phyloP scores from a whole-genome alignment of 306 rosid species.

The Prosopis cineraria region DNA sequence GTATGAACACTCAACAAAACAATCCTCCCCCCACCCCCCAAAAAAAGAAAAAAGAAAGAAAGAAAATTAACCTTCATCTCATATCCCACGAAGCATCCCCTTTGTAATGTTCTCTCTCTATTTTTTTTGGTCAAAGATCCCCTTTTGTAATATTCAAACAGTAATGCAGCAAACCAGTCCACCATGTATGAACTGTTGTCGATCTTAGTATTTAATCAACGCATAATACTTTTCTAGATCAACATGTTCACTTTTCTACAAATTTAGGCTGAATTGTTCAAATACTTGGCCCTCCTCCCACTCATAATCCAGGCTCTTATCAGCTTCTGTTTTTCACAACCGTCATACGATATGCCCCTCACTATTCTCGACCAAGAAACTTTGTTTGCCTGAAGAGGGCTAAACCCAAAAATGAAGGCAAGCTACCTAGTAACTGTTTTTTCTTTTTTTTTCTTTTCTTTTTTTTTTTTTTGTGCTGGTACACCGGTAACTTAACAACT shows the following conservation, averaged over 20 bases:
- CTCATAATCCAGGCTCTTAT: neutral
- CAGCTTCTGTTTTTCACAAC: neutral
- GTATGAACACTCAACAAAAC: no score
- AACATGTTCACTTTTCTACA: neutral
- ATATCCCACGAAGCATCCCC: neutral
- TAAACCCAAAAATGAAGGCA: constrained; percentile 11
- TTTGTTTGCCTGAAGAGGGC: neutral
- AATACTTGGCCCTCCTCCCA: neutral
- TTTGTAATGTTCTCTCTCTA: neutral
- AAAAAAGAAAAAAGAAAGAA: no score
- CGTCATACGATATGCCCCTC: neutral
- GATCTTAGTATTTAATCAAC: neutral
- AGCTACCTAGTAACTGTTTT: neutral
- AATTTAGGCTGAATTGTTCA: neutral
- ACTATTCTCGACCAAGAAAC: neutral
- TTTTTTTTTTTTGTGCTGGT: no score
- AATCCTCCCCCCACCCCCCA: no score
- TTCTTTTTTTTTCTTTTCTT: no score
- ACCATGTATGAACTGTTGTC: neutral
- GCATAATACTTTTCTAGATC: neutral
- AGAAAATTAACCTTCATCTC: neutral
- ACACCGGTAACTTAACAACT: neutral
- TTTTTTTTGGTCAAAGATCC: no score
- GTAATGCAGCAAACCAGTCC: no score
- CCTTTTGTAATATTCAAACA: no score